Conservation (phyloP, 2,329 filamentous ascomycete genomes). For the Fusarium agapanthi region DNA sequence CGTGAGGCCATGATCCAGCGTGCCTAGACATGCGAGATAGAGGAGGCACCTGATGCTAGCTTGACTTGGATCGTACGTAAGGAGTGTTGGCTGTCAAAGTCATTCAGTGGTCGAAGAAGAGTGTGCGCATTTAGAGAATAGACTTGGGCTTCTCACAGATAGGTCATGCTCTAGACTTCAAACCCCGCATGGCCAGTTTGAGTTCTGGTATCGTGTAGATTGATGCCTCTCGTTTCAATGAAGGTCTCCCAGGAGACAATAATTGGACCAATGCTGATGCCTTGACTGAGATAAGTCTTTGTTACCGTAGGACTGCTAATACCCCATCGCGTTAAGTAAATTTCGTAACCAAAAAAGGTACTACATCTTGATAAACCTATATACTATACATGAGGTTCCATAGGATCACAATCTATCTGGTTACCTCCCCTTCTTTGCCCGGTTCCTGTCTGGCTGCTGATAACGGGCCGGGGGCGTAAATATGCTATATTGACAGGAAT, state of each 20-base stretch:
- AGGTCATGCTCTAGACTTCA: not conserved
- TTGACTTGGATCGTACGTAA: conserved; percentile 18
- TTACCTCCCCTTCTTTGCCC: no score
- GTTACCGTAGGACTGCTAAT: not conserved
- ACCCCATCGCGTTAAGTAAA: not conserved
- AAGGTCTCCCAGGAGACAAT: not conserved
- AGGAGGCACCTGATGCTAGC: conserved; percentile 3
- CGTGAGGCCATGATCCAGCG: not conserved
- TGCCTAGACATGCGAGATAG: not conserved
- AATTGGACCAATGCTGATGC: not conserved
- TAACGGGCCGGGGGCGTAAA: no score
- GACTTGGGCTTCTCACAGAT: conserved; percentile 9
- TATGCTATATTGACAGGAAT: no score
- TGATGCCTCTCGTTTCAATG: not conserved
- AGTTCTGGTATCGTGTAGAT: not conserved
- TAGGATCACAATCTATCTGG: no score
- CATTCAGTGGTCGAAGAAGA: conserved; percentile 16
- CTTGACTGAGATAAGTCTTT: not conserved
- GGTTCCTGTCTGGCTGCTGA: no score
- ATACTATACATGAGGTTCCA: no score
- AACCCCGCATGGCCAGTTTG: not conserved
- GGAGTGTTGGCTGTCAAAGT: conserved; percentile 16
- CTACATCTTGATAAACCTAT: not conserved
- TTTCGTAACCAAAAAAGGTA: not conserved
- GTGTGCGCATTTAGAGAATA: conserved; percentile 20